phyloP scores from a whole-genome alignment of 495 filamentous ascomycete species.

The Xylaria scruposa region DNA sequence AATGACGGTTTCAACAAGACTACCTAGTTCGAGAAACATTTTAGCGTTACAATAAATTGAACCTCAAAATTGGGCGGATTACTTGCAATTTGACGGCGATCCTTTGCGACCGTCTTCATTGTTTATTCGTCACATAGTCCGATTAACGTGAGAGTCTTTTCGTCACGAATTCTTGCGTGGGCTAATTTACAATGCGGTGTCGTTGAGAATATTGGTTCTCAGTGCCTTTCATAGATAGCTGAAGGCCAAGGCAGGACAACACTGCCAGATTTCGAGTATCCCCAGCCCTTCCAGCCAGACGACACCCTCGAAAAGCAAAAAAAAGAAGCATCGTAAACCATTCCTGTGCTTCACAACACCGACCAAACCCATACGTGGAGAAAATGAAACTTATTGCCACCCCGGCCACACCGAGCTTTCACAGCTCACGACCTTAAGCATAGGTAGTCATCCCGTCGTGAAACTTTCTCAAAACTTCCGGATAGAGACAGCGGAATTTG shows the following conservation, averaged over 20 bases:
- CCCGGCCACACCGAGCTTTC: conserved; percentile 32
- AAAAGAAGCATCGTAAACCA: conserved; percentile 39
- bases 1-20: background rate
- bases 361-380: conserved; percentile 44
- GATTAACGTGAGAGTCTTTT: conserved; percentile 1
- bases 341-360: conserved; percentile 46
- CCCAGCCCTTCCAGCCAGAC: conserved; percentile 31
- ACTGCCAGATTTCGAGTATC: conserved; percentile 30
- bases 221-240: conserved; percentile 27
- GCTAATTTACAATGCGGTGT: conserved; percentile 43
- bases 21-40: background rate
- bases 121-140: conserved; percentile 4
- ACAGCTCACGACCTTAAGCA: conserved; percentile 34
- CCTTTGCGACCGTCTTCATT: background rate
- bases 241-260: conserved; percentile 32
- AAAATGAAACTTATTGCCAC: conserved; percentile 41
- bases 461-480: conserved; percentile 33
- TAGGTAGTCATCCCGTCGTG: conserved; percentile 38
- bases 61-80: background rate
- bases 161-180: conserved; percentile 22
- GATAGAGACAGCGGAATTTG: conserved; percentile 20
- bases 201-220: conserved; percentile 28
- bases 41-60: too few species aligned
- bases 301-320: conserved; percentile 36
- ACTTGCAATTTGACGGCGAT: background rate